These are phyloP conservation scores for Elsinoe arachidis DNA, from an alignment of 2,329 filamentous ascomycete genomes.

Conservation along the genomic window DNA sequence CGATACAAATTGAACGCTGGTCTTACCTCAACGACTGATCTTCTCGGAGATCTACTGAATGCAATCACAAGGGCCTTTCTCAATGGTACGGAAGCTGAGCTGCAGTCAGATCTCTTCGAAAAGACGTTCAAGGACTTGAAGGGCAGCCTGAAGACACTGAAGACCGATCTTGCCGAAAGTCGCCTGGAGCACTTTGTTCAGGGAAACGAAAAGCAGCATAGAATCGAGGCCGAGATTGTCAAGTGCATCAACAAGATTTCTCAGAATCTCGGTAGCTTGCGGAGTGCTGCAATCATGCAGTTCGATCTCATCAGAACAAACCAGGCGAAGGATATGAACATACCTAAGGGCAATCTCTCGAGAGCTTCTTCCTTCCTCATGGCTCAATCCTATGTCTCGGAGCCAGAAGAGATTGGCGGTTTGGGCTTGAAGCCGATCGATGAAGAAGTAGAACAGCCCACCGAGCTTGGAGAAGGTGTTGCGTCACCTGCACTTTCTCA, in stretches of 20 bases:
- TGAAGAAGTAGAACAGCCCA: constrained; percentile 11
- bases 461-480: not conserved
- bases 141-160: constrained; percentile 59
- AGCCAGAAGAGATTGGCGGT: constrained; percentile 7
- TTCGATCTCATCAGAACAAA: constrained; percentile 71
- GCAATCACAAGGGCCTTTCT: constrained; percentile 77
- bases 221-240: constrained; percentile 68
- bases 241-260: constrained; percentile 77
- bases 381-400: not conserved
- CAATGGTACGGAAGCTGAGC: constrained; percentile 69
- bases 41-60: constrained; percentile 71
- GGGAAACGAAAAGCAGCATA: constrained; percentile 70
- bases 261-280: constrained; percentile 81
- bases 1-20: constrained; percentile 63
- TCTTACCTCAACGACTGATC: constrained; percentile 63
- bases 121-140: constrained; percentile 52
- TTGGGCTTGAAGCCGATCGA: constrained; percentile 14
- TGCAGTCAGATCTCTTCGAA: constrained; percentile 59
- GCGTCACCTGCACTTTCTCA: not conserved
- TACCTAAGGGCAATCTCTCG: constrained; percentile 5
- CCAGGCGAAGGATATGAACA: constrained; percentile 17
- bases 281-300: constrained; percentile 82
- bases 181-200: constrained; percentile 81
- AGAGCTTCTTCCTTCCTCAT: constrained; percentile 12
- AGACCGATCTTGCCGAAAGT: constrained; percentile 71